Evolutionary conservation across 2,329 filamentous ascomycete genomes (phyloP).

Genomic region (Atkinsonella hypoxylon): DNA sequence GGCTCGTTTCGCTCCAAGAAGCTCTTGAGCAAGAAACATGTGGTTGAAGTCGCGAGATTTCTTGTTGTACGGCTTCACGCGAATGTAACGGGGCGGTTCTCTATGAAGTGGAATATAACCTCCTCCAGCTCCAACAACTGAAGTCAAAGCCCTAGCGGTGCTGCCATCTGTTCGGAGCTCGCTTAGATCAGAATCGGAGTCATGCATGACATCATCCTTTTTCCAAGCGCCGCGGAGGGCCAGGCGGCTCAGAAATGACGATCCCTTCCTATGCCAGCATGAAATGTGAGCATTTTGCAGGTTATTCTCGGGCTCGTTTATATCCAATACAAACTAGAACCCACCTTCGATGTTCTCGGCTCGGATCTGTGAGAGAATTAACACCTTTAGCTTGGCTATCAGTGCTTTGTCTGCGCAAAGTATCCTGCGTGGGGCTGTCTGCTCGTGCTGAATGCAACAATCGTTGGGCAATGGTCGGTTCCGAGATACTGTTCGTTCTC

Average conservation of each 20-base stretch:
- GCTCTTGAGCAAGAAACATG: conserved; percentile 83
- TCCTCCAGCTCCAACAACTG: conserved; percentile 51
- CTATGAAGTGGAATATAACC: conserved; percentile 81
- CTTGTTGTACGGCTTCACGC: conserved; percentile 70
- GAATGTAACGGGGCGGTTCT: conserved; percentile 83
- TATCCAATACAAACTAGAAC: not conserved
- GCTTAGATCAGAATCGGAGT: conserved; percentile 60
- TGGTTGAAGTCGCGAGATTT: conserved; percentile 71
- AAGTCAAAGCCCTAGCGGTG: conserved; percentile 72
- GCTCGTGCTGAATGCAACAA: conserved; percentile 39
- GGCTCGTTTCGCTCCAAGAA: conserved; percentile 46
- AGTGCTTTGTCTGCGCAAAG: conserved; percentile 25
- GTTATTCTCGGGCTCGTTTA: too few relatives aligned
- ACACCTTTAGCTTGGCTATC: conserved; percentile 28
- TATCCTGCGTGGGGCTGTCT: conserved; percentile 37
- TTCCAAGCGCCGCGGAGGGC: conserved; percentile 64
- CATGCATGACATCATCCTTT: conserved; percentile 47
- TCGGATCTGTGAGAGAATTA: conserved; percentile 29
- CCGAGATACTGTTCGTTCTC: conserved; percentile 23
- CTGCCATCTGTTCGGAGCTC: conserved; percentile 63
- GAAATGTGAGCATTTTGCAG: conserved; percentile 7
- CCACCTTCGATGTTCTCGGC: conserved; percentile 53
- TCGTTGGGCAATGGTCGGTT: conserved; percentile 40
- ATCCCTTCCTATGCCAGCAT: conserved; percentile 53
- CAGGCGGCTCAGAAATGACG: conserved; percentile 78